Base-by-base conservation (phyloP, 2,329 filamentous ascomycete species). In the Penicillium corylophilum region DNA sequence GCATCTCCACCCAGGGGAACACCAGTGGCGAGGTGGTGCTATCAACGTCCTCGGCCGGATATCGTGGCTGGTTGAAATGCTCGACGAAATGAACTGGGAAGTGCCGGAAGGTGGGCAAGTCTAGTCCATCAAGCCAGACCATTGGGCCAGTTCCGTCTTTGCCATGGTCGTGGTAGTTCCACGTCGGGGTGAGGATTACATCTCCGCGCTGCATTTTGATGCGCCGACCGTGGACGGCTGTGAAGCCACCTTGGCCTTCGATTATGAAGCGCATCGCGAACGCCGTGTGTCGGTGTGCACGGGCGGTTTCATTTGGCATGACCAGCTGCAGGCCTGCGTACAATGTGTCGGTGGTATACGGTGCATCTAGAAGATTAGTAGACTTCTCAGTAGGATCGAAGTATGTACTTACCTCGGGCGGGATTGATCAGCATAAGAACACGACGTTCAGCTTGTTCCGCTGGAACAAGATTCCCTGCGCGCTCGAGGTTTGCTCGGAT, bases 111-210 rank as follows among this genome's bases (percentile, higher is more conserved):
- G 74, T 66, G 0, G 81, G 81, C 1, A 84, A 62, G 64, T 84
- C 79, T 1, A 84, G 63, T 4, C 76, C 79, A 59, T 84, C 82
- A 1, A 84, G 69, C 82, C 82, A 84, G 24, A 84, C 77, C 63
- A 83, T 78, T 0, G 80, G 79, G 1, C 71, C 72, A 1, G 71
- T 69, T 8, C 80, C 77, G 50, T 84, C 80, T 43, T 83, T 83
- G 3, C 82, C 82, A 50, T 84, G 81, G 53, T 84, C 82, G 53
- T 83, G 81, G 74, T 79, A 84, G 60, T 82, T 78, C 81, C 81
- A 84, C 0, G 74, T 77, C 0, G 81, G 82, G 0, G 82, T 84
- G 1, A 83, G 65, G 13, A 84, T 79, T 1, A 84, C 78, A 55
- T 84, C 81, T 8, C 81, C 80, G 2, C 75, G 71, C 18, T 71